phyloP scores from a whole-genome alignment of 1,284 basidiomycete species.

The Cutaneotrichosporon sp. region DNA sequence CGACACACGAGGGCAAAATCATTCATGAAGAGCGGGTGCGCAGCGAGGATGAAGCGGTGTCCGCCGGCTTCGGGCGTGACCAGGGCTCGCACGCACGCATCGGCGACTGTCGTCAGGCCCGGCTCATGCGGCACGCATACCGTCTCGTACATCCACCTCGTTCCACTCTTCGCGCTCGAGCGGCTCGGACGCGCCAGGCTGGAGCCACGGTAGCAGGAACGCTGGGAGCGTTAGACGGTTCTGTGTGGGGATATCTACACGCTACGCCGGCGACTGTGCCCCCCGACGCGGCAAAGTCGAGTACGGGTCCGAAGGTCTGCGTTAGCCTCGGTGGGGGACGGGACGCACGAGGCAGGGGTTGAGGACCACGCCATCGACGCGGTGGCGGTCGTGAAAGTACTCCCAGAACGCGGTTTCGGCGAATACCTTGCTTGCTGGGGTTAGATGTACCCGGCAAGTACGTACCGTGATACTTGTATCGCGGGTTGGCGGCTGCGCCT shows the following conservation, averaged over 20 bases:
- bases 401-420: constrained; percentile 34
- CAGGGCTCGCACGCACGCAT: constrained; percentile 2
- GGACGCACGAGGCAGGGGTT: constrained; percentile 6
- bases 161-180: background rate
- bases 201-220: background rate
- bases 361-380: constrained; percentile 11
- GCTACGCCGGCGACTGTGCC: constrained; percentile 12
- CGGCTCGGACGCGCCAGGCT: background rate
- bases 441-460: background rate
- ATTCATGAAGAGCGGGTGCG: constrained; percentile 39
- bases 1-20: constrained; percentile 24
- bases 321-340: background rate
- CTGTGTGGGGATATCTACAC: constrained; percentile 19
- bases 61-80: constrained; percentile 50
- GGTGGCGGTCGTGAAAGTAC: constrained; percentile 12
- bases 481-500: background rate
- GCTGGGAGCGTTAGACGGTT: background rate
- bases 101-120: constrained; percentile 19
- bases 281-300: constrained; percentile 29
- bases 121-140: constrained; percentile 10
- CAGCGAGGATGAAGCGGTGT: constrained; percentile 56
- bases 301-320: constrained; percentile 2
- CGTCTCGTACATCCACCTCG: constrained; percentile 11
- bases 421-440: constrained; percentile 20
- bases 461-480: constrained; percentile 13